Conservation (phyloP, 768 basidiomycete genomes). For the Pleurotus tuoliensis region DNA sequence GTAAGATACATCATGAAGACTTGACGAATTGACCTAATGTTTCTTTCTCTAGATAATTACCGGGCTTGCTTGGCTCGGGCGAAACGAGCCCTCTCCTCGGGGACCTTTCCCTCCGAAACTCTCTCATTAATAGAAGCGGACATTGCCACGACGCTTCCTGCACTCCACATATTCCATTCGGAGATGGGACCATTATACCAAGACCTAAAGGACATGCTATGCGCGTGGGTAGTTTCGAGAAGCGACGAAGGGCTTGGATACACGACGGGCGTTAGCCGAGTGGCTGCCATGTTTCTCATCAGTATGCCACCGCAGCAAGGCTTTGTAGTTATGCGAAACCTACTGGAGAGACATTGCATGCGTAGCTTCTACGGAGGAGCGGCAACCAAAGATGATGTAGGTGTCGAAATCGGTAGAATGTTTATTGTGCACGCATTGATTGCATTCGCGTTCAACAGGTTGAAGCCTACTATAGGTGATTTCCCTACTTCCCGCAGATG, state of each 20-base stretch:
- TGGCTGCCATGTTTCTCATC: slow-evolving; percentile 84
- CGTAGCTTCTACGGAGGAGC: slow-evolving; percentile 80
- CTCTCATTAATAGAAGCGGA: slow-evolving; percentile 70
- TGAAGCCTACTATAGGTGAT: slow-evolving; percentile 86
- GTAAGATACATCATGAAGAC: slow-evolving; percentile 29
- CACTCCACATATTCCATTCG: slow-evolving; percentile 75
- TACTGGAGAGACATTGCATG: slow-evolving; percentile 81
- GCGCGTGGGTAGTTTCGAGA: slow-evolving; percentile 84
- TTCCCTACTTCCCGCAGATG: slow-evolving; percentile 1
- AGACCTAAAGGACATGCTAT: slow-evolving; percentile 80
- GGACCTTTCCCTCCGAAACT: slow-evolving; percentile 62
- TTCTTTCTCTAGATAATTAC: slow-evolving; percentile 53
- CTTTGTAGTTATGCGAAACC: slow-evolving; percentile 81
- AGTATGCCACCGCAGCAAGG: slow-evolving; percentile 75
- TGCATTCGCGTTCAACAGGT: slow-evolving; percentile 46
- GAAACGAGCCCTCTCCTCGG: slow-evolving; percentile 60
- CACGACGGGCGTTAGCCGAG: slow-evolving; percentile 58
- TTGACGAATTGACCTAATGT: slow-evolving; percentile 4
- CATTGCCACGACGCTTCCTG: slow-evolving; percentile 67
- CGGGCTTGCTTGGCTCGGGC: slow-evolving; percentile 70
- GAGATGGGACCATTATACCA: slow-evolving; percentile 75
- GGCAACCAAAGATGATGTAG: slow-evolving; percentile 72
- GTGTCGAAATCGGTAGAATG: slow-evolving; percentile 22
- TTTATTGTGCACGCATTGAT: slow-evolving; percentile 9
- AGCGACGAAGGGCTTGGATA: slow-evolving; percentile 83